Conservation (phyloP, 2,329 filamentous ascomycete genomes). For the Colletotrichum cereale region DNA sequence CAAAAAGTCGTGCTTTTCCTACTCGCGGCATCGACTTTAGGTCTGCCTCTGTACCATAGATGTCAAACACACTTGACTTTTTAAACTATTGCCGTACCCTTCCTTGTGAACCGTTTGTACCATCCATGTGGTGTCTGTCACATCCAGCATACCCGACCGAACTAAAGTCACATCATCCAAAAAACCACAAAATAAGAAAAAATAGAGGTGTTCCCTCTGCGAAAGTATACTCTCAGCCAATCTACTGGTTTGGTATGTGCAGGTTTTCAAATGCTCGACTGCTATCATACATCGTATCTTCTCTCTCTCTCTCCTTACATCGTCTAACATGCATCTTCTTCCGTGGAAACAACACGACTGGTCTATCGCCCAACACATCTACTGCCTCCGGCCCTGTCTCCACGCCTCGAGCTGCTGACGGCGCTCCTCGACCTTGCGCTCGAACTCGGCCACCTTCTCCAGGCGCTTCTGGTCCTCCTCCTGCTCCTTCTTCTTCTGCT, state of each 20-base stretch:
- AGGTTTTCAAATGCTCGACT: neutral
- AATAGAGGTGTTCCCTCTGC: neutral
- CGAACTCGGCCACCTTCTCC: conserved; percentile 70
- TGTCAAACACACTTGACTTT: conserved; percentile 39
- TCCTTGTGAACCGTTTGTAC: neutral
- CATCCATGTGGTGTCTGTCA: neutral
- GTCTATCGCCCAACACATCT: conserved; percentile 28
- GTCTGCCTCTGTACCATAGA: conserved; percentile 41
- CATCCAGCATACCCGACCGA: neutral
- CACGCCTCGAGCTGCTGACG: conserved; percentile 62
- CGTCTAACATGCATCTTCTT: neutral
- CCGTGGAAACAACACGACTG: neutral
- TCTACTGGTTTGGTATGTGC: neutral
- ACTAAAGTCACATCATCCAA: too few relatives aligned
- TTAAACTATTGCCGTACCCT: neutral
- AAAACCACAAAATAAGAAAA: neutral
- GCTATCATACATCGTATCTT: conserved; percentile 16
- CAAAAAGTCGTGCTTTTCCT: conserved; percentile 37
- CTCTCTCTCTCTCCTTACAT: neutral
- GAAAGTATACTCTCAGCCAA: neutral
- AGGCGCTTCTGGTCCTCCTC: conserved; percentile 66
- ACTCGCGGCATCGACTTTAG: conserved; percentile 34
- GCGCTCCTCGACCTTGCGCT: conserved; percentile 67
- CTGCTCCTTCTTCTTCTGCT: conserved; percentile 61
- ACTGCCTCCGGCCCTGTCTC: conserved; percentile 52